Evolutionary conservation across 768 basidiomycete genomes (phyloP).

Genomic region (Hygrophorus pudorinus): DNA sequence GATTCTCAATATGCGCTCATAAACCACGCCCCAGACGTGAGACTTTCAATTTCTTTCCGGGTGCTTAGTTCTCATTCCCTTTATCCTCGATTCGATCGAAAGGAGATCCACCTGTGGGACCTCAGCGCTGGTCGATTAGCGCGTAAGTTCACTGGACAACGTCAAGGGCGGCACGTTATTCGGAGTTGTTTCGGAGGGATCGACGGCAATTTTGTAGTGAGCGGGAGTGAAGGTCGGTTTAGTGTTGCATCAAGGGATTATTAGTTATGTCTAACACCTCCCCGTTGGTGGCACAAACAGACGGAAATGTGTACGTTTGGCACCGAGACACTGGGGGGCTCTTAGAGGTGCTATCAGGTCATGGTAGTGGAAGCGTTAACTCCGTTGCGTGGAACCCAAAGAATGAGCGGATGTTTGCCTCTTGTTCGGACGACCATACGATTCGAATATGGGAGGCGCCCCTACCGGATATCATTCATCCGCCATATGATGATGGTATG

Average conservation of each 20-base stretch:
- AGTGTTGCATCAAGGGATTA: not conserved
- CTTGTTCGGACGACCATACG: conserved; percentile 87
- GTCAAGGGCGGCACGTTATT: conserved; percentile 76
- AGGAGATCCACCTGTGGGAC: conserved; percentile 91
- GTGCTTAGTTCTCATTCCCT: conserved; percentile 1
- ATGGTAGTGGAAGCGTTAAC: conserved; percentile 86
- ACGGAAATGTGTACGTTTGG: conserved; percentile 93
- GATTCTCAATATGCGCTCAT: conserved; percentile 84
- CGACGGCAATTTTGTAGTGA: conserved; percentile 81
- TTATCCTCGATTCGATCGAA: conserved; percentile 6
- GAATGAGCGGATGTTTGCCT: conserved; percentile 88
- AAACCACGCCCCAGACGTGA: conserved; percentile 80
- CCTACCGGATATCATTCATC: conserved; percentile 11
- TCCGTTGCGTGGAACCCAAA: conserved; percentile 94
- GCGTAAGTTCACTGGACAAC: conserved; percentile 80
- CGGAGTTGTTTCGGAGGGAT: conserved; percentile 91
- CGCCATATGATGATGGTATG: not conserved
- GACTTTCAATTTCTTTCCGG: conserved; percentile 16
- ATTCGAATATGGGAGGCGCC: conserved; percentile 84
- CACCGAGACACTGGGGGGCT: conserved; percentile 76
- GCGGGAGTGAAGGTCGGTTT: conserved; percentile 85
- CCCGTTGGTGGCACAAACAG: conserved; percentile 29
- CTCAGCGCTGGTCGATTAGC: conserved; percentile 57
- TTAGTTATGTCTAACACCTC: conserved; percentile 3
- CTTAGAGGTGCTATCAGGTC: conserved; percentile 83